phyloP scores from a whole-genome alignment of 2,329 filamentous ascomycete genomes.

The Sporothrix curviconia region DNA sequence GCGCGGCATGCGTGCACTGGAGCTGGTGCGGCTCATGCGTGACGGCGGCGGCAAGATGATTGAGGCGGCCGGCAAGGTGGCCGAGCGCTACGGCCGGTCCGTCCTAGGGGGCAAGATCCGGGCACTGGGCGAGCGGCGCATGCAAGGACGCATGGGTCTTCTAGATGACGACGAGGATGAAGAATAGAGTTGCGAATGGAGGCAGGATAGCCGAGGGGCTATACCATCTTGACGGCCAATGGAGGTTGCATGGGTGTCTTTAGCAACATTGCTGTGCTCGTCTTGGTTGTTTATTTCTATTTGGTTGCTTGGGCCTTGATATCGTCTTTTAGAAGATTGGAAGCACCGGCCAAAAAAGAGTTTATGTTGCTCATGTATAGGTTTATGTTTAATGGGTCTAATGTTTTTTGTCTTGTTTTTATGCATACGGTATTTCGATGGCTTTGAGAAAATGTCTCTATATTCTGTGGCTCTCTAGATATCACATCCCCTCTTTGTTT shows the following conservation, averaged over 20 bases:
- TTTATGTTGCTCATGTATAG: neutral
- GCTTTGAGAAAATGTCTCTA: neutral
- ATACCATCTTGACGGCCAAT: too few species aligned
- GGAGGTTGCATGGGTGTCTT: too few species aligned
- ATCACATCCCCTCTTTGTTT: too few species aligned
- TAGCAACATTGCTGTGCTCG: too few species aligned
- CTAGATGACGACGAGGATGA: slow-evolving; percentile 24
- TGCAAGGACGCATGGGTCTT: slow-evolving; percentile 25
- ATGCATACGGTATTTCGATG: neutral
- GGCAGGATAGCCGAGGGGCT: slow-evolving; percentile 31
- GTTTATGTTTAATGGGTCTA: neutral
- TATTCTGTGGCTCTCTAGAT: too few species aligned
- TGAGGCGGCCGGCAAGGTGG: slow-evolving; percentile 84
- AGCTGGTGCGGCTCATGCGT: slow-evolving; percentile 79
- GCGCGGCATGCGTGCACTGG: slow-evolving; percentile 86
- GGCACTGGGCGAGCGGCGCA: slow-evolving; percentile 67
- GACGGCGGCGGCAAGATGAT: slow-evolving; percentile 84
- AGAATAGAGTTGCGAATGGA: slow-evolving; percentile 24
- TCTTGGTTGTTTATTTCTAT: too few species aligned
- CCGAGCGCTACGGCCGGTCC: slow-evolving; percentile 71
- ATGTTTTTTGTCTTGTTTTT: neutral
- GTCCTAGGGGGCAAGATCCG: slow-evolving; percentile 87
- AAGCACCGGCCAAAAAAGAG: too few species aligned
- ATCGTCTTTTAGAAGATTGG: too few species aligned
- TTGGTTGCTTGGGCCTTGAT: too few species aligned